phyloP scores from a whole-genome alignment of 2,329 filamentous ascomycete genomes.

The Dactylonectria macrodidyma region DNA sequence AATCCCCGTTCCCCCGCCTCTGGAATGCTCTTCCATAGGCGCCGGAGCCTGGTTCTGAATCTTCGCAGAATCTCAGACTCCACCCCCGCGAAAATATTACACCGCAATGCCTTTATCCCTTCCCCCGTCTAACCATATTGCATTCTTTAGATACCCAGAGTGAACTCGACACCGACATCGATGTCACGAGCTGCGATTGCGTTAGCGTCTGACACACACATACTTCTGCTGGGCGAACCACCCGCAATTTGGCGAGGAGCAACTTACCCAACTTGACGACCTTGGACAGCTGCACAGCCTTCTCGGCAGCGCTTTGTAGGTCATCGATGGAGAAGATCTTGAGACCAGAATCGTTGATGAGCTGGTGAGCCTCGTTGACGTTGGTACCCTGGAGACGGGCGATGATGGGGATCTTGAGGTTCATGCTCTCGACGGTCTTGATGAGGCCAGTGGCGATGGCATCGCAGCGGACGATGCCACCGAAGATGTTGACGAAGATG shows the following conservation, averaged over 20 bases:
- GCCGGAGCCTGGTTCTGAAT: slow-evolving; percentile 33
- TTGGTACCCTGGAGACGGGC: slow-evolving; percentile 98
- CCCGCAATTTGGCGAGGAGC: not conserved
- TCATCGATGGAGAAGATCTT: slow-evolving; percentile 99
- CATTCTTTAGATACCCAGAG: slow-evolving; percentile 84
- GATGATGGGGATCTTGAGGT: slow-evolving; percentile 97
- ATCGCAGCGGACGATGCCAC: slow-evolving; percentile 98
- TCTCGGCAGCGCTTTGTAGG: slow-evolving; percentile 96
- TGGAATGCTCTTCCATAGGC: slow-evolving; percentile 20
- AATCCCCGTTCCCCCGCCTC: slow-evolving; percentile 40
- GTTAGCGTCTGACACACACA: slow-evolving; percentile 37
- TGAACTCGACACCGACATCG: slow-evolving; percentile 96
- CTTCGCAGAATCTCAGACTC: slow-evolving; percentile 38
- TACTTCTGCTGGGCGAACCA: not conserved
- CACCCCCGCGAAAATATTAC: slow-evolving; percentile 48
- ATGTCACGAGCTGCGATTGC: slow-evolving; percentile 83
- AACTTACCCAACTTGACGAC: slow-evolving; percentile 95
- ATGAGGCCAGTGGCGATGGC: slow-evolving; percentile 97
- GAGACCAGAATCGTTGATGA: slow-evolving; percentile 95
- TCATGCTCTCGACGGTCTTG: slow-evolving; percentile 93
- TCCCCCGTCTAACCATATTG: slow-evolving; percentile 32
- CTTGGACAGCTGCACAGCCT: slow-evolving; percentile 98
- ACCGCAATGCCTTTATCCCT: slow-evolving; percentile 42
- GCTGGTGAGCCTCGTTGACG: slow-evolving; percentile 93
- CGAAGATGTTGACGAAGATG: slow-evolving; percentile 99